Conservation (phyloP, 225 moss, liverwort and hornwort genomes). For the Marchantia polymorpha region DNA sequence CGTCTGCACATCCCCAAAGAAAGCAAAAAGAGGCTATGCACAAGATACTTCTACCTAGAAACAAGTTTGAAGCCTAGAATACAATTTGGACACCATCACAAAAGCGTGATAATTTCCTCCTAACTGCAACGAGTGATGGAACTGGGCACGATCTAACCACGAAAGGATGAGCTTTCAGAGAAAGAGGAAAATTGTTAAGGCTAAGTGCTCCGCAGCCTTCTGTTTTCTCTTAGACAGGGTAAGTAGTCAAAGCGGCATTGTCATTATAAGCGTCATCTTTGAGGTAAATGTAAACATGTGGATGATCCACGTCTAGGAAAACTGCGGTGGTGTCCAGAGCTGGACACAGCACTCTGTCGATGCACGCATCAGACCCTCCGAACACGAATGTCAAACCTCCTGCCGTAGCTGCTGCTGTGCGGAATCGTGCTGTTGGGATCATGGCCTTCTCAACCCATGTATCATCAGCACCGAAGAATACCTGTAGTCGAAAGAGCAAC, state of each 20-base stretch:
- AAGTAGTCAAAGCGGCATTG: slow-evolving; percentile 51
- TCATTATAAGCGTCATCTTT: slow-evolving; percentile 69
- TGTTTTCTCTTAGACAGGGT: slow-evolving; percentile 51
- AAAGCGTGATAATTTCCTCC: not conserved
- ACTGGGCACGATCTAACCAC: not conserved
- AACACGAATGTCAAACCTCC: slow-evolving; percentile 73
- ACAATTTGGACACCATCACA: not conserved
- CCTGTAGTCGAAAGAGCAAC: slow-evolving; percentile 31
- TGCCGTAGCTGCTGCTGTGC: slow-evolving; percentile 69
- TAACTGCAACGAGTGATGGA: not conserved
- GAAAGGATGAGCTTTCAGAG: not conserved
- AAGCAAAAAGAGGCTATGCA: not conserved
- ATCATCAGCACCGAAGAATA: slow-evolving; percentile 62
- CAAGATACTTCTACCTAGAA: not conserved
- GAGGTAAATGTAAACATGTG: slow-evolving; percentile 83
- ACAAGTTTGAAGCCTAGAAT: not conserved
- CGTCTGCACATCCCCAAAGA: not conserved
- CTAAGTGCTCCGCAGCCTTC: not conserved
- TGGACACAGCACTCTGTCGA: slow-evolving; percentile 32
- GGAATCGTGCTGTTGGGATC: slow-evolving; percentile 89
- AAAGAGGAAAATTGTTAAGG: not conserved
- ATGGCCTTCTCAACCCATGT: slow-evolving; percentile 96
- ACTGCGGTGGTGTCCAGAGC: slow-evolving; percentile 50
- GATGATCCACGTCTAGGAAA: slow-evolving; percentile 90
- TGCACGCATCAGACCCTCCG: slow-evolving; percentile 78